Conservation (phyloP, 345 rosid genomes). For the Cardamine resedifolia region DNA sequence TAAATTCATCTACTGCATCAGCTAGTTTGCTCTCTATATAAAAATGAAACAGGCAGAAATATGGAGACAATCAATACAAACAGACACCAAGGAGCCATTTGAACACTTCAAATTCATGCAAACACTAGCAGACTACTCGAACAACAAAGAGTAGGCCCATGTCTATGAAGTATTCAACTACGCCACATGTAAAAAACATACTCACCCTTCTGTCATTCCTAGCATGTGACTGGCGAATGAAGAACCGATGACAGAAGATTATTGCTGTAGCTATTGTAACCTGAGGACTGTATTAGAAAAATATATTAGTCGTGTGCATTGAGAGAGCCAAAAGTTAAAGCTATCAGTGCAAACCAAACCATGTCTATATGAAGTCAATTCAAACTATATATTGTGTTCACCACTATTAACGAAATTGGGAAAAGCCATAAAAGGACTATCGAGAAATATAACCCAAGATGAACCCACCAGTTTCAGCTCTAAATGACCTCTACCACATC, state of each 20-base stretch:
- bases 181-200: not conserved
- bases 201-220: slow-evolving; percentile 95
- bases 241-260: slow-evolving; percentile 95
- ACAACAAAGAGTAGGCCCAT: not conserved
- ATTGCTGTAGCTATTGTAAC: slow-evolving; percentile 98
- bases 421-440: not conserved
- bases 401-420: not conserved
- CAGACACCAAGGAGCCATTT: not conserved
- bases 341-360: slow-evolving; percentile 14
- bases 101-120: not conserved
- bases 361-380: slow-evolving; percentile 7
- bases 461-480: not conserved
- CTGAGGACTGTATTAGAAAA: slow-evolving; percentile 75
- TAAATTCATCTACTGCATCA: slow-evolving; percentile 12
- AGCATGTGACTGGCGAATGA: slow-evolving; percentile 94
- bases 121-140: slow-evolving; percentile 3
- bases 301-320: slow-evolving; percentile 21
- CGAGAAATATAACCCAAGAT: not conserved
- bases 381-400: not conserved
- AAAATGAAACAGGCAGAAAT: not conserved
- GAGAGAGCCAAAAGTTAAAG: slow-evolving; percentile 16
- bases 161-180: not conserved
- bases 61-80: not conserved
- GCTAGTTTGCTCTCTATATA: not conserved
- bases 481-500: not conserved